These are phyloP conservation scores for Terfezia boudieri DNA, from an alignment of 495 filamentous ascomycete species.

Conservation along the genomic window DNA sequence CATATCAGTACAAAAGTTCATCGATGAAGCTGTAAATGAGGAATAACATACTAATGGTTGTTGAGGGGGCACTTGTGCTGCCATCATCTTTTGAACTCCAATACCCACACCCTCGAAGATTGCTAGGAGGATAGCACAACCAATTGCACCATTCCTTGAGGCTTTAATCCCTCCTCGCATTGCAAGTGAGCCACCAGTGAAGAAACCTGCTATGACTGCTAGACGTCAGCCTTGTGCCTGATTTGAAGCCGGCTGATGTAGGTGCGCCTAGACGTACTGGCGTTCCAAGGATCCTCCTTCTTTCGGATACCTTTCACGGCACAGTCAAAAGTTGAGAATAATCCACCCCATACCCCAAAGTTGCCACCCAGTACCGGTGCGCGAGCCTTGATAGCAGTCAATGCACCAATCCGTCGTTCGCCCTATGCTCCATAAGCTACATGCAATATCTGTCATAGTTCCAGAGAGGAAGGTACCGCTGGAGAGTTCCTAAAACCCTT, in stretches of 20 bases:
- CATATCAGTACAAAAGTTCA: too few species aligned
- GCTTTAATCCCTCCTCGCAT: slow-evolving; percentile 75
- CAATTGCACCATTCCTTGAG: slow-evolving; percentile 81
- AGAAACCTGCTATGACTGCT: slow-evolving; percentile 71
- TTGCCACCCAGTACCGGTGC: slow-evolving; percentile 92
- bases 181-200: slow-evolving; percentile 81
- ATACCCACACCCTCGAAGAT: slow-evolving; percentile 98
- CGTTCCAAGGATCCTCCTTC: slow-evolving; percentile 96
- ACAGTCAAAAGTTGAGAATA: slow-evolving; percentile 90
- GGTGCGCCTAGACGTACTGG: slow-evolving; percentile 34
- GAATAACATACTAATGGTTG: neutral
- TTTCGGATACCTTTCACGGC: slow-evolving; percentile 86
- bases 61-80: slow-evolving; percentile 25
- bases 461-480: slow-evolving; percentile 2
- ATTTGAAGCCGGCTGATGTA: neutral
- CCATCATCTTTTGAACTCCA: slow-evolving; percentile 90
- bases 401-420: slow-evolving; percentile 80
- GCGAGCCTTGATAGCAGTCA: slow-evolving; percentile 92
- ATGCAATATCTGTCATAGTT: neutral
- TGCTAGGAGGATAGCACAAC: slow-evolving; percentile 76
- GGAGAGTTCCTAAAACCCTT: slow-evolving; percentile 81
- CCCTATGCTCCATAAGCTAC: slow-evolving; percentile 41
- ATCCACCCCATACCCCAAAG: slow-evolving; percentile 90
- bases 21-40: too few species aligned
- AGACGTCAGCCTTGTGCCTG: neutral